Evolutionary conservation across 2,329 filamentous ascomycete species (phyloP).

Genomic region (Helicocarpus griseus): DNA sequence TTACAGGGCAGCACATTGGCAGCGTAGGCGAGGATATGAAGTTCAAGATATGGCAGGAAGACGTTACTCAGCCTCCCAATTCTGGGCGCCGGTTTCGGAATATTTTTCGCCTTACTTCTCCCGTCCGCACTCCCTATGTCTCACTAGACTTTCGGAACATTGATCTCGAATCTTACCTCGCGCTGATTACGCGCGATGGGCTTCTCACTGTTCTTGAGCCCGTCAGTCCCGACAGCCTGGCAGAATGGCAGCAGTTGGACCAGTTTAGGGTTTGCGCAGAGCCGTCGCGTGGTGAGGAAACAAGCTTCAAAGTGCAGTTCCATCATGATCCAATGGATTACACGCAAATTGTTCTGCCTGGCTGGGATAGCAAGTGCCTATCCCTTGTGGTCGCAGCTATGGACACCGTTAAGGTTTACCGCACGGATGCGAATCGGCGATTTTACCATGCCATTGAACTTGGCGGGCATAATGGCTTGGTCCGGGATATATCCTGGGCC

Average conservation of each 20-base stretch:
- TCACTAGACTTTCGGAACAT: slow-evolving; percentile 83
- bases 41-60: slow-evolving; percentile 88
- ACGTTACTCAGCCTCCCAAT: slow-evolving; percentile 64
- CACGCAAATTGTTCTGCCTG: slow-evolving; percentile 68
- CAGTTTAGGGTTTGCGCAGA: slow-evolving; percentile 62
- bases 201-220: slow-evolving; percentile 74
- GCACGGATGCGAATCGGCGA: slow-evolving; percentile 62
- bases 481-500: slow-evolving; percentile 86
- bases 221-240: slow-evolving; percentile 69
- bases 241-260: slow-evolving; percentile 66
- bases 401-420: slow-evolving; percentile 72
- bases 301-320: slow-evolving; percentile 75
- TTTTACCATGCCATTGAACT: slow-evolving; percentile 81
- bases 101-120: slow-evolving; percentile 52
- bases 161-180: slow-evolving; percentile 73
- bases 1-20: slow-evolving; percentile 77
- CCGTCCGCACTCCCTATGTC: slow-evolving; percentile 60
- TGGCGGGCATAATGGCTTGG: slow-evolving; percentile 61
- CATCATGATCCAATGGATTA: slow-evolving; percentile 67
- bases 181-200: slow-evolving; percentile 74
- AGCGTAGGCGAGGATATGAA: slow-evolving; percentile 83
- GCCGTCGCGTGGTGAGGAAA: slow-evolving; percentile 72
- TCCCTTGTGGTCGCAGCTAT: slow-evolving; percentile 79
- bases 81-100: slow-evolving; percentile 71
- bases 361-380: slow-evolving; percentile 69